These are phyloP conservation scores for Harringtonia aguacate DNA, from an alignment of 2,329 filamentous ascomycete species.

Conservation along the genomic window DNA sequence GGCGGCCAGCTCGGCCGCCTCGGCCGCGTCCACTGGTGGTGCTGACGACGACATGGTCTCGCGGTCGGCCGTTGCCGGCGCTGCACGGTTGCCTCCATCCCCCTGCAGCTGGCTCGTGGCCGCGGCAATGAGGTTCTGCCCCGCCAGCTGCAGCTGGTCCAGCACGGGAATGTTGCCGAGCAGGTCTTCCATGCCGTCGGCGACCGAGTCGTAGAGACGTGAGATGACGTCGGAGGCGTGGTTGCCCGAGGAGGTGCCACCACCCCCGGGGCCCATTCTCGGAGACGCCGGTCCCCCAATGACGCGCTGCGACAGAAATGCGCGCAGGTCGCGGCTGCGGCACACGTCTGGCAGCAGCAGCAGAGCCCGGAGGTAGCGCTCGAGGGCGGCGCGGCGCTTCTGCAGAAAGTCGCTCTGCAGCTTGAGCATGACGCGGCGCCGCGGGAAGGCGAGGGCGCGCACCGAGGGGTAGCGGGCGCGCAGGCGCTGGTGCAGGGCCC, in stretches of 20 bases:
- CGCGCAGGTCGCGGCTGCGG: slow-evolving; percentile 79
- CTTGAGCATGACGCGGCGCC: slow-evolving; percentile 89
- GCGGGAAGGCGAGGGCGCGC: slow-evolving; percentile 80
- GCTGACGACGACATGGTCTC: not conserved
- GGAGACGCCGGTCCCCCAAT: slow-evolving; percentile 27
- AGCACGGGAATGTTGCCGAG: slow-evolving; percentile 91
- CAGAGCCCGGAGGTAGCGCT: slow-evolving; percentile 74
- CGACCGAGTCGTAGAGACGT: slow-evolving; percentile 89
- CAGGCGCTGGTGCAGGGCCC: slow-evolving; percentile 84
- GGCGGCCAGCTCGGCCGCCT: slow-evolving; percentile 85
- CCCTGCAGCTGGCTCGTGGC: slow-evolving; percentile 54
- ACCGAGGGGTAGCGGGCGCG: slow-evolving; percentile 79
- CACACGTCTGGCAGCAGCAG: slow-evolving; percentile 86
- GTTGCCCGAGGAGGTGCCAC: slow-evolving; percentile 45
- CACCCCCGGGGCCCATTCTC: slow-evolving; percentile 26
- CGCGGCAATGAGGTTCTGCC: slow-evolving; percentile 79
- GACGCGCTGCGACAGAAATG: slow-evolving; percentile 84
- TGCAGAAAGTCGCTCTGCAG: slow-evolving; percentile 92
- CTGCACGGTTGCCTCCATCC: slow-evolving; percentile 28
- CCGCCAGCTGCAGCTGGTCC: slow-evolving; percentile 85
- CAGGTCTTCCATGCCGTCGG: slow-evolving; percentile 97
- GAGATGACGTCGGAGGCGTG: slow-evolving; percentile 82
- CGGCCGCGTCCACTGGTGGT: slow-evolving; percentile 21
- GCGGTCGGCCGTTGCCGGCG: not conserved
- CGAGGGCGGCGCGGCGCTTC: slow-evolving; percentile 73